Evolutionary conservation across 2,329 filamentous ascomycete species (phyloP).

Genomic region (Sclerotinia borealis): DNA sequence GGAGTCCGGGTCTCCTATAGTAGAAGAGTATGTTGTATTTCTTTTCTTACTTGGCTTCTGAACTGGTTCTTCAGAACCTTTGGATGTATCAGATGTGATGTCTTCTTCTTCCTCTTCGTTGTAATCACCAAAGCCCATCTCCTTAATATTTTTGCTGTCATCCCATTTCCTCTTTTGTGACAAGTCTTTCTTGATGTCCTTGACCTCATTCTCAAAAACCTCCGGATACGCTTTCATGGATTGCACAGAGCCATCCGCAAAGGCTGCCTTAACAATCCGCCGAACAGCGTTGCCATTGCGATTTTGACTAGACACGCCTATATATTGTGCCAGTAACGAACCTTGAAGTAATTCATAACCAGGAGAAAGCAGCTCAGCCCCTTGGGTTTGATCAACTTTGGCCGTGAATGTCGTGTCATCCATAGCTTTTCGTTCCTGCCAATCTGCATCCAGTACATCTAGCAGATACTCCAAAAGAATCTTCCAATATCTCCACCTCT

Average conservation of each 20-base stretch:
- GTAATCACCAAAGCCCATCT: constrained; percentile 39
- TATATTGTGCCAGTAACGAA: constrained; percentile 53
- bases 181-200: constrained; percentile 36
- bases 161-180: constrained; percentile 46
- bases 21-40: constrained; percentile 9
- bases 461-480: constrained; percentile 75
- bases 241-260: constrained; percentile 56
- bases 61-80: background rate
- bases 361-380: constrained; percentile 12
- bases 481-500: constrained; percentile 76
- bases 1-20: constrained; percentile 28
- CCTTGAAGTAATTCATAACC: constrained; percentile 38
- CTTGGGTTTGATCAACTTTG: constrained; percentile 28
- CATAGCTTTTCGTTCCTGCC: constrained; percentile 49
- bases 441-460: constrained; percentile 68
- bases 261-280: constrained; percentile 58
- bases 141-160: constrained; percentile 18
- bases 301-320: constrained; percentile 30
- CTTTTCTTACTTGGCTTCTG: background rate
- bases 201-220: constrained; percentile 62
- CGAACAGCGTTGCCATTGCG: background rate
- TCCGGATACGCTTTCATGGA: constrained; percentile 53
- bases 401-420: constrained; percentile 32
- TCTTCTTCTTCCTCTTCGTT: constrained; percentile 38
- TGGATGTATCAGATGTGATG: background rate